phyloP scores from a whole-genome alignment of 2,329 filamentous ascomycete genomes.

The Pezicula carpinea region DNA sequence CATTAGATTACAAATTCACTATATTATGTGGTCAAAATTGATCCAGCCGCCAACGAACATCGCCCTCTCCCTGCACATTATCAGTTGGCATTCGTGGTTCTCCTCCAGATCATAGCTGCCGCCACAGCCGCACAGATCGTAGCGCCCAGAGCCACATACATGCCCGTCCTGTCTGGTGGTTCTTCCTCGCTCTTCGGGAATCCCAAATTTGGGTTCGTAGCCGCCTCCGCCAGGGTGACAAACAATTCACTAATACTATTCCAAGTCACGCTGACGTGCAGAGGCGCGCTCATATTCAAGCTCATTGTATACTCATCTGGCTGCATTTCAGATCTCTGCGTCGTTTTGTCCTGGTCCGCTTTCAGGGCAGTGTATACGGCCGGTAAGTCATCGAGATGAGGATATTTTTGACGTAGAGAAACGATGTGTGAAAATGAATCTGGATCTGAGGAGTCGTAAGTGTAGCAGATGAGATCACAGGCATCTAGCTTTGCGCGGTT shows the following conservation, averaged over 20 bases:
- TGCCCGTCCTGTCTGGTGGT: slow-evolving; percentile 72
- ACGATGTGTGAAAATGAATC: slow-evolving; percentile 94
- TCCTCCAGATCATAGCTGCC: slow-evolving; percentile 60
- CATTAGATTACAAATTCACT: slow-evolving; percentile 18
- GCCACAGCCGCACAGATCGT: slow-evolving; percentile 59
- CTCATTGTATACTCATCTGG: slow-evolving; percentile 86
- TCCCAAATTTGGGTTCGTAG: slow-evolving; percentile 80
- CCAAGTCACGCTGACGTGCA: slow-evolving; percentile 96
- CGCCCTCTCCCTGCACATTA: slow-evolving; percentile 1
- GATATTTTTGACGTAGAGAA: slow-evolving; percentile 70
- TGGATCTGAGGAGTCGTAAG: slow-evolving; percentile 94
- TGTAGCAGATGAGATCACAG: slow-evolving; percentile 91
- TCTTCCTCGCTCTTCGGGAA: slow-evolving; percentile 91
- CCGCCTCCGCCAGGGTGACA: slow-evolving; percentile 84
- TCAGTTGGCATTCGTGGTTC: slow-evolving; percentile 26
- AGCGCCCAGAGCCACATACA: slow-evolving; percentile 82
- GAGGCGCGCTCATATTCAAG: slow-evolving; percentile 81
- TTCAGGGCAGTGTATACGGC: slow-evolving; percentile 91
- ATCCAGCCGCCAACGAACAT: slow-evolving; percentile 1
- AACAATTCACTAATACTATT: slow-evolving; percentile 91
- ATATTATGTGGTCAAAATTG: neutral
- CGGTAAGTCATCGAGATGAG: slow-evolving; percentile 82
- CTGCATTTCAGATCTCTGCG: slow-evolving; percentile 85
- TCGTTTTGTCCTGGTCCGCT: slow-evolving; percentile 92
- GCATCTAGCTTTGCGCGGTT: slow-evolving; percentile 86